A percentile compares a stretch with the other conserved stretches of the same genome.
Evolutionary conservation across 768 basidiomycete genomes (phyloP).

Genomic region (Chlorophyllum brunneum): DNA sequence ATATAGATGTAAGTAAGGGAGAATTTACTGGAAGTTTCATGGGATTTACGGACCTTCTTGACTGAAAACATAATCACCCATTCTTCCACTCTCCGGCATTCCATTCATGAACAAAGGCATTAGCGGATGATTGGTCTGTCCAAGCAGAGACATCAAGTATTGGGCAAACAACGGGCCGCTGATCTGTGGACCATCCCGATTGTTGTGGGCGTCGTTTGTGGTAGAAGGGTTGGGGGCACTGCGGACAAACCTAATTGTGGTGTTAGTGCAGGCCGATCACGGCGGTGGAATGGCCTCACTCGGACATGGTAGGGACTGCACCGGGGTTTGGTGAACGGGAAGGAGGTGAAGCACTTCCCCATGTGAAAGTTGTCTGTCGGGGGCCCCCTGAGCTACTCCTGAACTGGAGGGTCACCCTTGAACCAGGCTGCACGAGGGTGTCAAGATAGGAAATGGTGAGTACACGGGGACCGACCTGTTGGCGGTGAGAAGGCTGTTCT

Average conservation of each 20-base stretch:
- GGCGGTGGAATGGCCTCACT: slow-evolving; percentile 32
- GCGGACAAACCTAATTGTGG: slow-evolving; percentile 28
- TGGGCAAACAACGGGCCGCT: slow-evolving; percentile 66
- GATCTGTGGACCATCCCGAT: slow-evolving; percentile 35
- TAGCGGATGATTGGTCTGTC: slow-evolving; percentile 40
- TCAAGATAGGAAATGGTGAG: not conserved
- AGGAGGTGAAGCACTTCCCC: not conserved
- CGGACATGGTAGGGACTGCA: slow-evolving; percentile 45
- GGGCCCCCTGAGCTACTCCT: slow-evolving; percentile 3
- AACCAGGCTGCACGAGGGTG: not conserved
- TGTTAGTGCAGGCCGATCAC: not conserved
- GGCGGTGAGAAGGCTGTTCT: not conserved
- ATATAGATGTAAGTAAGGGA: not conserved
- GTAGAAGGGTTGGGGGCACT: slow-evolving; percentile 11
- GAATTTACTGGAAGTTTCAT: not conserved
- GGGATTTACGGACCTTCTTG: slow-evolving; percentile 62
- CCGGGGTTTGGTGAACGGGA: slow-evolving; percentile 10
- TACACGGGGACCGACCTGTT: not conserved
- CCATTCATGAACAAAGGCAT: slow-evolving; percentile 38
- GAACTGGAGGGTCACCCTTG: slow-evolving; percentile 14
- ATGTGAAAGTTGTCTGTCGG: slow-evolving; percentile 1
- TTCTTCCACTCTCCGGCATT: slow-evolving; percentile 48
- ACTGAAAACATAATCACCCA: slow-evolving; percentile 91
- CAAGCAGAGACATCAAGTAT: slow-evolving; percentile 64
- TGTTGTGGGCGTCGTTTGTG: slow-evolving; percentile 16